Evolutionary conservation across 306 rosid genomes (phyloP), one percentile per base, ranked within the genome.

Genomic region (Neltuma alba): DNA sequence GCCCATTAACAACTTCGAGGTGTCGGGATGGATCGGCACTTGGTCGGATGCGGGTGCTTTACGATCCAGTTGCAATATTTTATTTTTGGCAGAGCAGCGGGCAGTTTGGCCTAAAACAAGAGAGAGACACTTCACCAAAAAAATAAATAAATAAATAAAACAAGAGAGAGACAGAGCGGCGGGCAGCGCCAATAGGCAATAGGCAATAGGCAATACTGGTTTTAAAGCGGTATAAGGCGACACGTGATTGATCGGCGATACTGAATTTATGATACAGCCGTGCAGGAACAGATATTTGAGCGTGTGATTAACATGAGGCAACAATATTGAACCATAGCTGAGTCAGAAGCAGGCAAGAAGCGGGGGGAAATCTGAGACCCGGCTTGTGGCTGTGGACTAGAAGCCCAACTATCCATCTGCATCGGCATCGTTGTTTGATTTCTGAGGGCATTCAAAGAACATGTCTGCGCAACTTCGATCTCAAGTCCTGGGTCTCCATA

Each of bases 391-490:
- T 25, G 37, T 44, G 54, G 37, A 11, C 6, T 25, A 66, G 9
- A 40, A 41, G 57, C 33, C 23, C 41, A 34, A 12, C 33, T 21
- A 15, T 52, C 37, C 66, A 12, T 65, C 18, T 58, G 40, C 6
- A 7, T 47, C 2, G 38, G 30, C 14, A 14, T 57, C 5, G 47
- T 40, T 27, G 23, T 42, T 21, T 28, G 38, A 4, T 58, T 42
- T 16, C n/a, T 20, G 27, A 25, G 42, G 28, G 11, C 40, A 15
- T 62, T 62, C 42, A 72, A 48, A 41, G 72, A 61, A 70, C 81
- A 89, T 91, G 98, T 79, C 89, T 83, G 76, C 87, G 77, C 82
- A 18, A 40, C 80, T 25, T 14, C 48, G n/a, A 27, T 78, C 28
- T 48, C 87, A 0, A 60, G 36, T 68, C 76, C 88, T 0, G 66